Conservation (phyloP, 805 yeast genomes). For the Myxozyma geophila region DNA sequence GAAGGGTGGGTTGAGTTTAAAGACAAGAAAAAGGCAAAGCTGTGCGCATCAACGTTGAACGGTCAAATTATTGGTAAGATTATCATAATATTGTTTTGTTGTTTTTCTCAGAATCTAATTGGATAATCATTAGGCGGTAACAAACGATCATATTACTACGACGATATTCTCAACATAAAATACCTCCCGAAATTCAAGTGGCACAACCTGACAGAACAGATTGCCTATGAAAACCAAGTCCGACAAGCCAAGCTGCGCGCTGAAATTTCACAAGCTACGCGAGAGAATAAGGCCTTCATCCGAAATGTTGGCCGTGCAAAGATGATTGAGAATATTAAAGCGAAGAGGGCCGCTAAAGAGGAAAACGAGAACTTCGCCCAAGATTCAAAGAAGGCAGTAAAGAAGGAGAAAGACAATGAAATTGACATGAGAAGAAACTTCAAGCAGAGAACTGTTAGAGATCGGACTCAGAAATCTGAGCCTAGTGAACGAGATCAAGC, state of each 20-base stretch:
- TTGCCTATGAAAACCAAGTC: constrained; percentile 84
- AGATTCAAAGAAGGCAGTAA: background rate
- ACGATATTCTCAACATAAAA: constrained; percentile 89
- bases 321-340: constrained; percentile 70
- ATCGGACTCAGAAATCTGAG: constrained; percentile 26
- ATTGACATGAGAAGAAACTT: constrained; percentile 60
- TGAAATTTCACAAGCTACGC: constrained; percentile 86
- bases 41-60: constrained; percentile 83
- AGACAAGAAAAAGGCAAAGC: constrained; percentile 82
- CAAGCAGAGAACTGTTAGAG: constrained; percentile 67
- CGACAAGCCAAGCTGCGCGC: constrained; percentile 86
- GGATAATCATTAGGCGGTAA: constrained; percentile 65
- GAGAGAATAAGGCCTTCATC: constrained; percentile 81
- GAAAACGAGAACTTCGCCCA: constrained; percentile 39
- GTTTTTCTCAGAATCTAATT: background rate
- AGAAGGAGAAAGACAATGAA: constrained; percentile 38
- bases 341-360: constrained; percentile 51
- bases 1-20: constrained; percentile 98
- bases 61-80: constrained; percentile 70
- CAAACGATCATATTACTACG: constrained; percentile 87
- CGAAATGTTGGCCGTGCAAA: constrained; percentile 84
- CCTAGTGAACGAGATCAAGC: constrained; percentile 20
- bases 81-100: too few relatives aligned
- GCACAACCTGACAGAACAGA: constrained; percentile 91
- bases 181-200: constrained; percentile 92